These are phyloP conservation scores for Herpotrichia juniperi DNA, from an alignment of 2,329 filamentous ascomycete species.

Conservation along the genomic window DNA sequence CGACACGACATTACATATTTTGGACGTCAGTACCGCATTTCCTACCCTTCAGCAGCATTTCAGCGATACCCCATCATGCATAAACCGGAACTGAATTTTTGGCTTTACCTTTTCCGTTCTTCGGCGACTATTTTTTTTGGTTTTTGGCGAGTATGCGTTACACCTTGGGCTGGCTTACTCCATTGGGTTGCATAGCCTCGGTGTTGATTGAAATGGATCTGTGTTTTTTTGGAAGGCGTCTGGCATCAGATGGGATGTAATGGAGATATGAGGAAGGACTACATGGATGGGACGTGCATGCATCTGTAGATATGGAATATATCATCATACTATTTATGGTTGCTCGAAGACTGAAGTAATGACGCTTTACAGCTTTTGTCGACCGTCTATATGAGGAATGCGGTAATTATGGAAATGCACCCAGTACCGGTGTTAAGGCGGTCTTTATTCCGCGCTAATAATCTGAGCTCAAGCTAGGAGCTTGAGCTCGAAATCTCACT, in stretches of 20 bases:
- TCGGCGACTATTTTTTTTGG: not conserved
- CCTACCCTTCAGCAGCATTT: not conserved
- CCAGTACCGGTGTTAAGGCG: slow-evolving; percentile 1
- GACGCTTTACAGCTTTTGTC: not conserved
- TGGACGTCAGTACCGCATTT: not conserved
- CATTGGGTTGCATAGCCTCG: slow-evolving; percentile 4
- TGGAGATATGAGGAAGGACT: not conserved
- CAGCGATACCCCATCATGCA: slow-evolving; percentile 5
- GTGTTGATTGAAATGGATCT: slow-evolving; percentile 6
- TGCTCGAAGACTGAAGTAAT: not conserved
- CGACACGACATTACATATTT: not conserved
- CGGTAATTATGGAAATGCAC: no score
- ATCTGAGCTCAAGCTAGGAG: slow-evolving; percentile 5
- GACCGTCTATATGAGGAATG: no score
- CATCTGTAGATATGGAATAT: not conserved
- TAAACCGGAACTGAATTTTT: not conserved
- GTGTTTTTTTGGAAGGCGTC: not conserved
- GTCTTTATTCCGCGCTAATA: slow-evolving; percentile 1
- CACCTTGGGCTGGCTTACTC: not conserved
- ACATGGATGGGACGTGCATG: not conserved
- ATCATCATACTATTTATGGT: no score
- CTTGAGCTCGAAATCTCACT: not conserved
- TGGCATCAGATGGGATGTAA: slow-evolving; percentile 3
- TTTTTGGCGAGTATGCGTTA: not conserved
- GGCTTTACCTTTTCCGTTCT: not conserved